phyloP scores from a whole-genome alignment of 2,329 filamentous ascomycete genomes.

The Aspergillus pseudoterreus region DNA sequence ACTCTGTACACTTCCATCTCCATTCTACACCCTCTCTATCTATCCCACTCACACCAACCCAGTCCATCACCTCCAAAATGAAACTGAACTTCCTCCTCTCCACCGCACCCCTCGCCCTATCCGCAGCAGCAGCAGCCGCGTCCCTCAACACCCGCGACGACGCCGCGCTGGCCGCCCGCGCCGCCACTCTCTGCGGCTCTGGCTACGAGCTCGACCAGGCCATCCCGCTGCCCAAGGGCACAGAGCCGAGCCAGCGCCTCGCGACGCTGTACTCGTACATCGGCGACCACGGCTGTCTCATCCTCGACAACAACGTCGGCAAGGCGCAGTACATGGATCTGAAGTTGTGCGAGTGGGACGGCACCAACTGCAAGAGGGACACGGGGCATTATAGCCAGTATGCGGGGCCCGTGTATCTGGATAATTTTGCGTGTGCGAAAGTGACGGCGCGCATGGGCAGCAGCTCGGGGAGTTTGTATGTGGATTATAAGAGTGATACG shows the following conservation, averaged over 20 bases:
- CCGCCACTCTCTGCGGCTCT: slow-evolving; percentile 5
- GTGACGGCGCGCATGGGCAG: slow-evolving; percentile 5
- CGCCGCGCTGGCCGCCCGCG: neutral
- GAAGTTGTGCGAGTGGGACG: neutral
- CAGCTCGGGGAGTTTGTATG: neutral
- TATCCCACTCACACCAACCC: too few species aligned
- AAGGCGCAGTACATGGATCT: slow-evolving; percentile 5
- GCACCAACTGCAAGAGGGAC: neutral
- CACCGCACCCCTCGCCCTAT: too few species aligned
- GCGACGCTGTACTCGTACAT: slow-evolving; percentile 5
- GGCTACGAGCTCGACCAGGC: slow-evolving; percentile 3
- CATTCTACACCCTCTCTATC: too few species aligned
- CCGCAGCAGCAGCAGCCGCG: too few species aligned
- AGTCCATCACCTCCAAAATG: too few species aligned
- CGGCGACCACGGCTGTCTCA: slow-evolving; percentile 2
- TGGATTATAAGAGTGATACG: neutral
- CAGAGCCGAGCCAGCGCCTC: slow-evolving; percentile 1
- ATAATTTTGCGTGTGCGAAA: slow-evolving; percentile 2
- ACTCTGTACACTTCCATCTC: too few species aligned
- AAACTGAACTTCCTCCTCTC: too few species aligned
- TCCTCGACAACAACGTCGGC: slow-evolving; percentile 7
- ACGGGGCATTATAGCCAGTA: slow-evolving; percentile 5
- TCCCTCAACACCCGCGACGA: neutral
- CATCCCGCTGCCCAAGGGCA: slow-evolving; percentile 5
- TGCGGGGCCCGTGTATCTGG: slow-evolving; percentile 5